Conservation (phyloP, 208 protist genomes). For the Wallacemonas sp. region DNA sequence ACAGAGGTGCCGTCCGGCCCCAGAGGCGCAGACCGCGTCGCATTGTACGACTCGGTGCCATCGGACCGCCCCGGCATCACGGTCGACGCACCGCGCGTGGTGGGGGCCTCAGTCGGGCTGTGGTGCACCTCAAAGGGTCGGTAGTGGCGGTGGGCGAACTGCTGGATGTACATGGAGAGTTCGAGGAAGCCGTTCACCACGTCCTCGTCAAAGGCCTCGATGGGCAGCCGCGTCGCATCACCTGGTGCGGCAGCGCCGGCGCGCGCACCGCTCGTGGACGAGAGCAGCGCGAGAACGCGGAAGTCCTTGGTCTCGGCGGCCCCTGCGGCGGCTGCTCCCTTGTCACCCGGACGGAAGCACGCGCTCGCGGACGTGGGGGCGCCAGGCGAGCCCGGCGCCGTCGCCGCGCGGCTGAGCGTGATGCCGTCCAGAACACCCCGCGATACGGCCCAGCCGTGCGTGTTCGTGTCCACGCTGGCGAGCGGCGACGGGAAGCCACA, state of each 20-base stretch:
- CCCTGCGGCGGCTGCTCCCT: too few relatives aligned
- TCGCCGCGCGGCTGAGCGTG: slow-evolving; percentile 5
- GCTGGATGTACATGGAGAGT: slow-evolving; percentile 31
- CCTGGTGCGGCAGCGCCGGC: neutral
- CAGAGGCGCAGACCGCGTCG: too few relatives aligned
- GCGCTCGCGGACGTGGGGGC: too few relatives aligned
- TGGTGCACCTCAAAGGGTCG: neutral
- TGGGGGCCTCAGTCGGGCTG: too few relatives aligned
- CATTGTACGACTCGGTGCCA: too few relatives aligned
- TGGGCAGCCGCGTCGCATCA: slow-evolving; percentile 1
- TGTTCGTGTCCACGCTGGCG: neutral
- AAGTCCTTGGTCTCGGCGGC: slow-evolving; percentile 2
- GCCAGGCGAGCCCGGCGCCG: neutral
- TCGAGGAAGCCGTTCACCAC: slow-evolving; percentile 32
- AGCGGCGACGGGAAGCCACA: slow-evolving; percentile 32
- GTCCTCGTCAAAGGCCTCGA: slow-evolving; percentile 14
- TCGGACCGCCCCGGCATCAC: too few relatives aligned
- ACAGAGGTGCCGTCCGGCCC: too few relatives aligned
- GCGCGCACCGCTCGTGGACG: neutral
- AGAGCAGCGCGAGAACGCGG: neutral
- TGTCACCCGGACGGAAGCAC: too few relatives aligned
- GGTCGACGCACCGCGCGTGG: too few relatives aligned
- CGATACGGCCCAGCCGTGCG: neutral
- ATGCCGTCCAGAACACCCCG: slow-evolving; percentile 10
- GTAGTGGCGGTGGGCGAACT: slow-evolving; percentile 22